Evolutionary conservation across 1,284 basidiomycete species (phyloP).

Genomic region (Sphagnurus paluster): DNA sequence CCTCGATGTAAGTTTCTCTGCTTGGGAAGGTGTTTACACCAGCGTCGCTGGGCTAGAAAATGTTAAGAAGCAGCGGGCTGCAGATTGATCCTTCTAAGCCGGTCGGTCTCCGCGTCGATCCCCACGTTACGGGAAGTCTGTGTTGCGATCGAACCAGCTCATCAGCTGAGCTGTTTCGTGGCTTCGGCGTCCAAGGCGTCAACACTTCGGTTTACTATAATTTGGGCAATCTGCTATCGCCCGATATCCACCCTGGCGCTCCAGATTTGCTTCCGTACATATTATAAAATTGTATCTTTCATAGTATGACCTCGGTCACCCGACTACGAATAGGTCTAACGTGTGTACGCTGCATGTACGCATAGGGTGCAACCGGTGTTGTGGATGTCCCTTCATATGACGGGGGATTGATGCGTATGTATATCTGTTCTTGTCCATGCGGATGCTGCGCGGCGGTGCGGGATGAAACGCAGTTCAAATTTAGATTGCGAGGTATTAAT

Average conservation of each 20-base stretch:
- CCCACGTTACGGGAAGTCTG: constrained; percentile 10
- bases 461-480: background rate
- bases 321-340: background rate
- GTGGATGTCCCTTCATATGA: background rate
- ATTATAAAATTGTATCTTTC: constrained; percentile 3
- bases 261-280: constrained; percentile 14
- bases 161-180: background rate
- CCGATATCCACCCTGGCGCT: constrained; percentile 16
- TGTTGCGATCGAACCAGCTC: constrained; percentile 8
- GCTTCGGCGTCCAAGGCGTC: constrained; percentile 1
- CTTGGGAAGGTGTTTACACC: too few species aligned
- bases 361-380: background rate
- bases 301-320: constrained; percentile 3
- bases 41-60: too few species aligned
- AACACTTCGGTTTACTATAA: too few species aligned
- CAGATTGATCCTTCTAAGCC: constrained; percentile 13
- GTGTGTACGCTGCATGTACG: background rate
- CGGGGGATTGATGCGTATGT: background rate
- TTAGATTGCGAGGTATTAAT: background rate
- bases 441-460: too few species aligned
- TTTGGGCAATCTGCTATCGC: constrained; percentile 12
- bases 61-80: constrained; percentile 1
- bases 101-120: constrained; percentile 19
- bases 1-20: too few species aligned
- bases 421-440: background rate